Evolutionary conservation across 805 yeast species (phyloP).

Genomic region (Candida montana): DNA sequence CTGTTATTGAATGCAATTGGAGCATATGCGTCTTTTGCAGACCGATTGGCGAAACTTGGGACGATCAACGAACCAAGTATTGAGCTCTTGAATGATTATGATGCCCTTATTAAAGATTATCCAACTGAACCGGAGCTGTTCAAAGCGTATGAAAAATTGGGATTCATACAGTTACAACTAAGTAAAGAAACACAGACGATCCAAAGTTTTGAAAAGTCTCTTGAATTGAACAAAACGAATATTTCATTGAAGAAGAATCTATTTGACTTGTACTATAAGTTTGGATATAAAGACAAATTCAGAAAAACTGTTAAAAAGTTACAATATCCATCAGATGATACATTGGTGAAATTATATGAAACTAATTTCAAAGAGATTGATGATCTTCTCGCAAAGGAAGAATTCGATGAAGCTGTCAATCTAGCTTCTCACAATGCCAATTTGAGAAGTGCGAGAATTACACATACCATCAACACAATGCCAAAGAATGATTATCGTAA

Average conservation of each 20-base stretch:
- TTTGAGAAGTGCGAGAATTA: conserved; percentile 29
- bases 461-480: conserved; percentile 23
- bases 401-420: conserved; percentile 29
- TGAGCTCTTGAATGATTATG: conserved; percentile 17
- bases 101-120: conserved; percentile 11
- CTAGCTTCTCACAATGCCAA: conserved; percentile 40
- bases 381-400: conserved; percentile 23
- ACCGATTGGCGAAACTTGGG: conserved; percentile 16
- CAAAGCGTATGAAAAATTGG: conserved; percentile 52
- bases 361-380: conserved; percentile 16
- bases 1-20: conserved; percentile 1
- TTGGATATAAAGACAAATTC: conserved; percentile 44
- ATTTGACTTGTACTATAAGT: conserved; percentile 43
- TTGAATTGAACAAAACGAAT: conserved; percentile 35
- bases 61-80: conserved; percentile 20
- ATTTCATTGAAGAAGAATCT: conserved; percentile 46
- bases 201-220: conserved; percentile 43
- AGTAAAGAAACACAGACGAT: conserved; percentile 51
- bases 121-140: conserved; percentile 26
- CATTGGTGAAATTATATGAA: conserved; percentile 13
- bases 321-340: conserved; percentile 9
- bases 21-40: not conserved
- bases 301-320: conserved; percentile 4
- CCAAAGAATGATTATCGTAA: conserved; percentile 6
- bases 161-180: conserved; percentile 53